Percentiles rank a stretch among this genome's conserved stretches.
phyloP scores from a whole-genome alignment of 2,329 filamentous ascomycete genomes.

The Aspergillus amoenus region DNA sequence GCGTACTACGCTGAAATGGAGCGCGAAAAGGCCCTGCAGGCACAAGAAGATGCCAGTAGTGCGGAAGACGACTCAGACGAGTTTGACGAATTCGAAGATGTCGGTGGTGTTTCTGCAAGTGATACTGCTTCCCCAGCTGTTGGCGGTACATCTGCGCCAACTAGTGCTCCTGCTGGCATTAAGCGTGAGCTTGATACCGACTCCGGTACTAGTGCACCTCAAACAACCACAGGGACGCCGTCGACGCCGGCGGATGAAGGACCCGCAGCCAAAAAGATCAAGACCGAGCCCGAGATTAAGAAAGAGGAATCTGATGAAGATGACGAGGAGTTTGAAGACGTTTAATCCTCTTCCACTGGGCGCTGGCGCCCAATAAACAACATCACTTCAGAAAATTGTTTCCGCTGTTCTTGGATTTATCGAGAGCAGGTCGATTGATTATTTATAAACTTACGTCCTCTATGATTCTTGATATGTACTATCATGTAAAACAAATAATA shows the following conservation, averaged over 20 bases:
- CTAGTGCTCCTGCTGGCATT: constrained; percentile 32
- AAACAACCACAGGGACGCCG: constrained; percentile 39
- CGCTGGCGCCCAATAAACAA: constrained; percentile 21
- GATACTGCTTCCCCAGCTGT: constrained; percentile 37
- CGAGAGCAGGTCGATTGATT: background rate
- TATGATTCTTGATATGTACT: background rate
- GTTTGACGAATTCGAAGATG: constrained; percentile 47
- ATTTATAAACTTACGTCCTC: background rate
- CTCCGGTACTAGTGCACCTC: constrained; percentile 39
- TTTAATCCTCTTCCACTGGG: constrained; percentile 24
- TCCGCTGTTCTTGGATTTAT: background rate
- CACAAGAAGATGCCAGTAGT: constrained; percentile 41
- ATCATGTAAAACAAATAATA: background rate
- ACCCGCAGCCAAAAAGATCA: constrained; percentile 45
- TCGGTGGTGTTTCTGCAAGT: constrained; percentile 39
- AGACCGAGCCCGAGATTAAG: constrained; percentile 38
- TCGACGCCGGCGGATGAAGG: constrained; percentile 39
- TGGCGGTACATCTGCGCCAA: constrained; percentile 16
- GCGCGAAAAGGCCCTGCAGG: constrained; percentile 43
- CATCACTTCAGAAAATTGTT: background rate
- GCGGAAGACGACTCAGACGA: constrained; percentile 42
- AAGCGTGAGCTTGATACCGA: constrained; percentile 42
- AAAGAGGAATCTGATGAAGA: constrained; percentile 45
- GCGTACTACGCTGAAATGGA: constrained; percentile 49
- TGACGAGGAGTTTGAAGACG: constrained; percentile 47